Conservation (phyloP, 768 basidiomycete genomes). For the Atractiella rhizophila region DNA sequence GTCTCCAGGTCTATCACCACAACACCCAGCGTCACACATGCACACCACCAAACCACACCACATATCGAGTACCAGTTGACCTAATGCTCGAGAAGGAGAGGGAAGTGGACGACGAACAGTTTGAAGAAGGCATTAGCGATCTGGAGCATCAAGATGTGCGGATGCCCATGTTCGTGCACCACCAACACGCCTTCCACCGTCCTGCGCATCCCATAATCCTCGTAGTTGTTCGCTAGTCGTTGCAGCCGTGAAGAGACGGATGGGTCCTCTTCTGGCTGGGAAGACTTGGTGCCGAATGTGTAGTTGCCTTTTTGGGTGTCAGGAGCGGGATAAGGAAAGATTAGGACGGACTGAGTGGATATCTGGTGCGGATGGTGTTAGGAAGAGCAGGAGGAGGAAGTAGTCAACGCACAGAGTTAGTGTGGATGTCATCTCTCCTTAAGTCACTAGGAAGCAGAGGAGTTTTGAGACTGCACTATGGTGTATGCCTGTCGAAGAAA, state of each 20-base stretch:
- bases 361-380: too few relatives aligned
- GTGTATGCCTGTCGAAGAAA: too few relatives aligned
- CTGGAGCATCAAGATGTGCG: conserved; percentile 84
- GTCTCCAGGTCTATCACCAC: conserved; percentile 54
- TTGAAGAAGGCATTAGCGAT: conserved; percentile 99
- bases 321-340: neutral
- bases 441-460: too few relatives aligned
- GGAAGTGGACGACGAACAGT: conserved; percentile 34
- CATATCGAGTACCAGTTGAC: too few relatives aligned
- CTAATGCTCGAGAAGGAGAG: neutral
- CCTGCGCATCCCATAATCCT: conserved; percentile 84
- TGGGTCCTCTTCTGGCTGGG: conserved; percentile 90
- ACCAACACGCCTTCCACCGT: conserved; percentile 59
- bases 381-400: too few relatives aligned
- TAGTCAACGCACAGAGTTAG: too few relatives aligned
- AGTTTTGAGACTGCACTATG: too few relatives aligned
- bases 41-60: neutral
- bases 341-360: too few relatives aligned
- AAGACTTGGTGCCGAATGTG: conserved; percentile 84
- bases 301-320: conserved; percentile 29
- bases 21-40: neutral
- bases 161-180: conserved; percentile 81
- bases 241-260: conserved; percentile 83
- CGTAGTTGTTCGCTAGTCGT: conserved; percentile 84
- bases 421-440: too few relatives aligned